Base-by-base conservation (phyloP, 768 basidiomycete species). In the Mycena alexandri region DNA sequence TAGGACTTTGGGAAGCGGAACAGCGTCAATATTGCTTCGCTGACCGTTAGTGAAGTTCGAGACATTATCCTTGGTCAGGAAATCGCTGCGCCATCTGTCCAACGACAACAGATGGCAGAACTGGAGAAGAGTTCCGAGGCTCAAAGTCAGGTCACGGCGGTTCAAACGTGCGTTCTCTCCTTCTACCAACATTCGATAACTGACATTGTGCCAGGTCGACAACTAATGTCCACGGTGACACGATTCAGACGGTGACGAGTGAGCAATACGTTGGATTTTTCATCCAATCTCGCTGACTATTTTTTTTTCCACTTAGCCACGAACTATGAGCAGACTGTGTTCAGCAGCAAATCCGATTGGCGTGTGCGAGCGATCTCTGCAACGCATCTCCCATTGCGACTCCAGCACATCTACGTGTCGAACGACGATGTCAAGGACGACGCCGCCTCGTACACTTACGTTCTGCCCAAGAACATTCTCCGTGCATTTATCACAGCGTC, bases 381-480 rank as follows among this genome's bases (percentile, higher is more conserved):
- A 0, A 99, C 96, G 22, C 96, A 99, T 79, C 86, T 99, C 51
- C 90, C 97, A 5, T 90, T 99, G 67, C 95, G 98, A 75, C 85
- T 99, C 67, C 96, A 99, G 77, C 96, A 99, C 77, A 98, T 99
- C 79, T 99, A 98, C 78, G 98, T 99, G 36, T 97, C 96, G 46
- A 99, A 98, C 75, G 98, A 99, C 74, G 97, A 99, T 75, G 96
- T 99, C 75, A 97, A 97, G 79, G 98, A 99, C 75, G 98, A 99
- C 74, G 95, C 96, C 6, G 90, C 92, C 24, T 94, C 94, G 10
- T 95, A 87, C 79, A 99, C 98, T 43, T 99, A 94, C 74, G 95
- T 99, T 60, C 84, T 99, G 58, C 96, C 98, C 33, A 99, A 99
- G 87, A 99, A 99, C 78, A 86, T 99, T 59, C 84, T 99, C 36